Base-by-base conservation (phyloP, 805 yeast genomes). In the Hanseniaspora occidentalis region DNA sequence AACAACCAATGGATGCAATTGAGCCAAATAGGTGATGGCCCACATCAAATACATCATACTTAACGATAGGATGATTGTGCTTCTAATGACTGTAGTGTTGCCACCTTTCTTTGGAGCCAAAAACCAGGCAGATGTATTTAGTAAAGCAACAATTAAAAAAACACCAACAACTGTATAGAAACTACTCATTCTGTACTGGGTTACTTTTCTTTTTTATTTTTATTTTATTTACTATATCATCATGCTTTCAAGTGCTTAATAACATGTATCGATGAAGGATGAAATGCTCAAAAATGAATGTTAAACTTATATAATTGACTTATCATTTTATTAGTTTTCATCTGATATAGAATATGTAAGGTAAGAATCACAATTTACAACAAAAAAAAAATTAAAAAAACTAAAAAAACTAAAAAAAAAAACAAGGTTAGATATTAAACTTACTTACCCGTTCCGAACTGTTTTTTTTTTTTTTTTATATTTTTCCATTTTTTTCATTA, bases 21-120 rank as follows among this genome's bases (percentile, higher is more conserved):
- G 96, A 26, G 66, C 65, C 48, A 86, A 67, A 56, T 85, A 86
- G 6, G 96, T 86, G 53, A 86, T 78, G 24, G 96, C 96, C 94
- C 94, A 83, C 88, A 83, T 79, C 54, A 83, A 66, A 58, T 71
- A 83, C 65, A 83, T 78, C 88, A 83, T 78, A 18, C 84, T 71
- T 50, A 83, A 58, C 7, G 84, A 71, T 47, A 83, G 66, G 38
- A 78, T 75, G 31, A 61, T 77, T 18, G 84, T 77, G 48, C 82
- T 75, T 64, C 86, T 71, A 84, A 85, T 75, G 40, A 75, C 79
- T 34, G 84, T 76, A 61, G 70, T 73, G 58, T 85, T 82, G 50
- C 33, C 33, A 4, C 33, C 18, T 20, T 41, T 41, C 27, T 41
- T 41, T 36, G 96, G 96, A 7, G 96, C 94, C 59, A 76, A 68